Base-by-base conservation (phyloP, 805 yeast species). In the Saturnispora halmiae region DNA sequence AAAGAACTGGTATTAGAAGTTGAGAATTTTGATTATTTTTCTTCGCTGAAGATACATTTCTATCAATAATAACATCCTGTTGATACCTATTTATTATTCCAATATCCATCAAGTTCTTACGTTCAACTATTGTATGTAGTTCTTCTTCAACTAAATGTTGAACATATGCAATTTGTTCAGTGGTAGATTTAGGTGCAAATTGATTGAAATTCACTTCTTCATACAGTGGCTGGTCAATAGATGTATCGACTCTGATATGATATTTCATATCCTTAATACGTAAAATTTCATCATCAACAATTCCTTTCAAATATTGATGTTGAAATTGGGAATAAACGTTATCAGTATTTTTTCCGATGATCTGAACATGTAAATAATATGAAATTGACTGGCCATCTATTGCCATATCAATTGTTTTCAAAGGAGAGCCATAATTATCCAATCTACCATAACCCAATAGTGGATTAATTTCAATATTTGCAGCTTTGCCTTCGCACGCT, bases 361-460 rank as follows among this genome's bases (percentile, higher is more conserved):
- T 60, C 41, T 69, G 68, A n/a, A 76, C 75, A 44, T 71, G 76
- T 15, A 77, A 63, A 2, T 72, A 62, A 50, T 76, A 76, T 22
- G 70, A 60, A 13, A 75, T 56, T 30, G 77, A 70, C 20, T 51
- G 50, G 16, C 56, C 69, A 43, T 58, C 64, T 24, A 58, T 56
- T 7, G 65, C 51, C 33, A 65, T 56, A 56, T 77, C 83, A 10
- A 58, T 59, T 3, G 73, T 68, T 41, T 69, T 53, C 4, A 77
- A 55, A 1, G 82, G 82, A 0, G 75, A 65, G 1, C 82, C 82
- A 35, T 43, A 42, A 28, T 64, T 48, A 1, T 59, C 51, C n/a
- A 63, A 62, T 44, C 72, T 68, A 7, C 80, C 82, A 53, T 76
- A 77, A 0, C 82, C 82, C 24, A 74, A 55, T 0, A 65, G 59